Percentiles rank a stretch among this genome's conserved stretches.
Conservation (phyloP, 2,329 filamentous ascomycete species). For the Penicillium griseofulvum region DNA sequence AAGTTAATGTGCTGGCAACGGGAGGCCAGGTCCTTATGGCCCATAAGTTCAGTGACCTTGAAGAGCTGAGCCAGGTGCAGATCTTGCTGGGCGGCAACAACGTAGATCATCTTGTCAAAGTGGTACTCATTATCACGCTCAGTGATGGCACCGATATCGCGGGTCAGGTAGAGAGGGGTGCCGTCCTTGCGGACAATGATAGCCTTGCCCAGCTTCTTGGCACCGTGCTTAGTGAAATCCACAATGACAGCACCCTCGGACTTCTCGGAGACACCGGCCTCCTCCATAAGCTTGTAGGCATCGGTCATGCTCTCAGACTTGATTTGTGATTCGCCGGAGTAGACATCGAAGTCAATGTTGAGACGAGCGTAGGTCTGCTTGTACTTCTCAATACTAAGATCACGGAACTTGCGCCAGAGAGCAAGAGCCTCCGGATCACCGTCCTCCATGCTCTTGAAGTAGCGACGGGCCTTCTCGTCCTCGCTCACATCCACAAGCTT, state of each 20-base stretch:
- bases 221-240: constrained; percentile 66
- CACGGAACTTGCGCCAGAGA: constrained; percentile 63
- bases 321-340: constrained; percentile 68
- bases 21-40: constrained; percentile 57
- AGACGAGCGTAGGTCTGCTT: constrained; percentile 62
- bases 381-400: constrained; percentile 63
- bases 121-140: constrained; percentile 62
- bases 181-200: constrained; percentile 67
- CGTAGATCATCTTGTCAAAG: constrained; percentile 68
- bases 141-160: constrained; percentile 65
- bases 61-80: constrained; percentile 64
- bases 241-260: constrained; percentile 66
- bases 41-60: constrained; percentile 63
- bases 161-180: constrained; percentile 65
- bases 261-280: constrained; percentile 61
- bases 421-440: constrained; percentile 58
- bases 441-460: constrained; percentile 68
- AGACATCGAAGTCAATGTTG: constrained; percentile 65
- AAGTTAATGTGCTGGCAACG: constrained; percentile 65
- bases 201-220: constrained; percentile 66
- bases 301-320: constrained; percentile 60
- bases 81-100: constrained; percentile 64
- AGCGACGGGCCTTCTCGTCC: constrained; percentile 60
- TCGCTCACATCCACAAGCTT: constrained; percentile 52
- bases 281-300: constrained; percentile 59